Percentiles rank a stretch among this genome's conserved stretches.
Conservation (phyloP, 306 rosid species). For the Begonia fuchsioides region DNA sequence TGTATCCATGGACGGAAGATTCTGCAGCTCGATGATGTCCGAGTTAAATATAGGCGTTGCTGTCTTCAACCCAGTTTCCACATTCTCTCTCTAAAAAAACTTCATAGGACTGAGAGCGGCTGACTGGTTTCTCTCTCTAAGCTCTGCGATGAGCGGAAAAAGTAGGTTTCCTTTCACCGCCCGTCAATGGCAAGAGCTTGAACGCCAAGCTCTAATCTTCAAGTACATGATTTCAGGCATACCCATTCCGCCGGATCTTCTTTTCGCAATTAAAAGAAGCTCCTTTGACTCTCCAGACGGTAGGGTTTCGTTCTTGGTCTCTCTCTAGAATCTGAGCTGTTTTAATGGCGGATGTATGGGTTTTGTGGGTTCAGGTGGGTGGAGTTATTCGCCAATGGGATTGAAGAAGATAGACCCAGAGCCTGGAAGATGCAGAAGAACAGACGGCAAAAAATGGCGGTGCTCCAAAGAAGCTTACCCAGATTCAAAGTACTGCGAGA, state of each 20-base stretch:
- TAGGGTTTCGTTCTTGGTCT: not conserved
- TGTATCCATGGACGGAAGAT: constrained; percentile 75
- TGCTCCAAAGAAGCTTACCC: constrained; percentile 91
- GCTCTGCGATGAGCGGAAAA: not conserved
- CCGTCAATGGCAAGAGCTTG: too few species aligned
- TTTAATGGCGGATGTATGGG: not conserved
- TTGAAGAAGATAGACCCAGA: constrained; percentile 83
- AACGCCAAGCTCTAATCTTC: too few species aligned
- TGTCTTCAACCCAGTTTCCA: too few species aligned
- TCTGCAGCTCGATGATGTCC: constrained; percentile 86
- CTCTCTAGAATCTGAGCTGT: not conserved
- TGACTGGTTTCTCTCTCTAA: not conserved
- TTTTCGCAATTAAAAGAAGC: not conserved
- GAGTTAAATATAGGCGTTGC: constrained; percentile 74
- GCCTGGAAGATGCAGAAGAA: constrained; percentile 97
- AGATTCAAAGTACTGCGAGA: constrained; percentile 93
- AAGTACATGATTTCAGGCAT: too few species aligned
- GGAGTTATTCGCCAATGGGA: constrained; percentile 92
- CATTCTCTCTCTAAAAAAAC: too few species aligned
- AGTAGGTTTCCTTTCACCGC: too few species aligned
- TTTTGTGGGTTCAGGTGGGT: constrained; percentile 49
- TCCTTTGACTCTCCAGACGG: constrained; percentile 33
- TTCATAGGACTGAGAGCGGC: too few species aligned
- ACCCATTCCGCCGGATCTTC: too few species aligned
- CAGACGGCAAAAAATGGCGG: constrained; percentile 98